Evolutionary conservation across 805 yeast species (phyloP), one percentile per base, ranked within the genome.

Genomic region (Starmerella cellae): DNA sequence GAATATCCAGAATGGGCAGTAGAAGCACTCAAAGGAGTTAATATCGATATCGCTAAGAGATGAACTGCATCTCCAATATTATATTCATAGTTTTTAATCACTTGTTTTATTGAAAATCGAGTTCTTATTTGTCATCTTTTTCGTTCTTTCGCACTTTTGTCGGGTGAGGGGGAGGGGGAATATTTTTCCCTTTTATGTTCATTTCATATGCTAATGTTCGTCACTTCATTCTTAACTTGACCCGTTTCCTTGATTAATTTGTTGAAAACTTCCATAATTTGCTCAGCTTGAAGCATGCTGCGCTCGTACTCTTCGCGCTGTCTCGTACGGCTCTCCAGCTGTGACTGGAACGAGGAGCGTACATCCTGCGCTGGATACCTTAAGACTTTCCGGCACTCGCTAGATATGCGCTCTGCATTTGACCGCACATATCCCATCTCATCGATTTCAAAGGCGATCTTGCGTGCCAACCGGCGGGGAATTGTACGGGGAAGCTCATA

Each of bases 401-500:
- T 75, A 0, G 94, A 69, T 6, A 91, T 73, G 46, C 98, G 69
- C 37, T 70, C 71, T 1, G 95, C 76, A 57, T 87, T 88, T 35
- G 67, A 54, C 52, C 81, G 91, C 11, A 82, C 76, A 54, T 85
- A 91, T 46, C 87, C 95, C 51, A 76, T 61, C 14, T 71, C 73
- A 33, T 67, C 67, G 27, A 91, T 65, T 54, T 79, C 80, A 5
- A 56, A 56, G 48, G 71, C 73, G 50, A 88, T 72, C 60, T 81
- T 83, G 37, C 70, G 67, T 0, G 91, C 84, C 45, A 84, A 70
- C 44, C 85, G 85, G 50, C 84, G 68, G 17, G 95, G 93, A 53
- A 83, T 75, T 0, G 96, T 94, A 53, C 79, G 74, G 2, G 96
- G 96, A 13, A 93, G 74, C 59, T 91, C 97, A 45, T 69, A 67